A percentile compares a stretch with the other conserved stretches of the same genome.
Evolutionary conservation across 2,329 filamentous ascomycete genomes (phyloP).

Genomic region (Nemania diffusa): DNA sequence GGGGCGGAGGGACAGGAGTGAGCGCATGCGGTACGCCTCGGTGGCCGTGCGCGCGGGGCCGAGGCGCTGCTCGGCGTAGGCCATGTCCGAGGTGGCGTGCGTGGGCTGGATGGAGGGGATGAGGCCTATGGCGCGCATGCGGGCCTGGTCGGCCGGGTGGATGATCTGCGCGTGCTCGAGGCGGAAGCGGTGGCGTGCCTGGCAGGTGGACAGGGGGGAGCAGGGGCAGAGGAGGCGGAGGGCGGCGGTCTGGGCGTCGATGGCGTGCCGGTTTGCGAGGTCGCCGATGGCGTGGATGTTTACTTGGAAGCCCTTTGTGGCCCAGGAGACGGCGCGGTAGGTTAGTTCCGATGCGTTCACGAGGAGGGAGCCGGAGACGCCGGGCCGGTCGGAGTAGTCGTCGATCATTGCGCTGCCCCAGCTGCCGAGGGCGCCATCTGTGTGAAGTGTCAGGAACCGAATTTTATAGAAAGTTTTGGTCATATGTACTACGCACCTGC

Average conservation of each 20-base stretch:
- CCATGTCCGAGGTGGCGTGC: slow-evolving; percentile 77
- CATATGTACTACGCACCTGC: slow-evolving; percentile 59
- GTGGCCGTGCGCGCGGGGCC: slow-evolving; percentile 63
- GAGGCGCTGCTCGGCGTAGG: slow-evolving; percentile 70
- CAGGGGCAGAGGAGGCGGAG: slow-evolving; percentile 64
- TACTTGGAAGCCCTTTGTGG: slow-evolving; percentile 70
- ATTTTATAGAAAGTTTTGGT: neutral
- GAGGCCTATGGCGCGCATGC: slow-evolving; percentile 68
- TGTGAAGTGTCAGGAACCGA: slow-evolving; percentile 38
- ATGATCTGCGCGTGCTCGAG: slow-evolving; percentile 79
- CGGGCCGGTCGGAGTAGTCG: slow-evolving; percentile 72
- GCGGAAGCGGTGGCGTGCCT: slow-evolving; percentile 67
- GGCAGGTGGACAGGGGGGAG: slow-evolving; percentile 59
- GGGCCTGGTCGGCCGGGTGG: slow-evolving; percentile 70
- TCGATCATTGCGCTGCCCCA: slow-evolving; percentile 79
- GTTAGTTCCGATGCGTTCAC: slow-evolving; percentile 71
- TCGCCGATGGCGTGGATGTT: slow-evolving; percentile 80
- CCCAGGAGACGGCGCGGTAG: slow-evolving; percentile 66
- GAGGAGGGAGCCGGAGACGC: slow-evolving; percentile 71
- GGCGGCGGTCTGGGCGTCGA: slow-evolving; percentile 70
- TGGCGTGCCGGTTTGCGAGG: slow-evolving; percentile 71
- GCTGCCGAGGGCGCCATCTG: slow-evolving; percentile 76
- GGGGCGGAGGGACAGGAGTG: slow-evolving; percentile 63
- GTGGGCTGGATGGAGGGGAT: slow-evolving; percentile 77
- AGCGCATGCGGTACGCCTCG: slow-evolving; percentile 74